Conservation (phyloP, 352 stramenopile species). For the Globisporangium rhizosaccharum region DNA sequence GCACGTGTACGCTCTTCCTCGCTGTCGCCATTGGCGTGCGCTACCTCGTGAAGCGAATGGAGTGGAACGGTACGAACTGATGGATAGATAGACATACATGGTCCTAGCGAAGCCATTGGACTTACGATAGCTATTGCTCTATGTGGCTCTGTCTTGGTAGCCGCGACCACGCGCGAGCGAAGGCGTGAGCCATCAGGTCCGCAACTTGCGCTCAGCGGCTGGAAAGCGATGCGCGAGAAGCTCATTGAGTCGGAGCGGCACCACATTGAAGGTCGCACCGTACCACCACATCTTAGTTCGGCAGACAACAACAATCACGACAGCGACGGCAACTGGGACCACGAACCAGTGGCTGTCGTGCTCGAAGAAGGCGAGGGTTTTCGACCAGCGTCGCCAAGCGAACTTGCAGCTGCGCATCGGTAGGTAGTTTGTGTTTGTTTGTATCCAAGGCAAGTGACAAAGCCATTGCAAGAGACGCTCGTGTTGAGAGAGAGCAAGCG, state of each 20-base stretch:
- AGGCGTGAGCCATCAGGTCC: constrained; percentile 2
- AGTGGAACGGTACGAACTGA: constrained; percentile 7
- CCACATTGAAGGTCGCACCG: constrained; percentile 14
- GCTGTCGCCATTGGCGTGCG: constrained; percentile 8
- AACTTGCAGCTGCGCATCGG: constrained; percentile 8
- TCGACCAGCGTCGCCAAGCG: constrained; percentile 18
- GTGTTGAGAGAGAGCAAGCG: neutral
- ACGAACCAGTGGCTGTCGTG: constrained; percentile 8
- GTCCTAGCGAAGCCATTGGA: too few species aligned
- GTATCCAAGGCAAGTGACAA: neutral
- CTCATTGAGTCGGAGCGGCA: constrained; percentile 16
- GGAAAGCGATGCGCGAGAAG: constrained; percentile 15
- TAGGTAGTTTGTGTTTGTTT: neutral
- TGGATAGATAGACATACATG: neutral
- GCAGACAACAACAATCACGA: neutral
- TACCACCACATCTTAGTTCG: constrained; percentile 8
- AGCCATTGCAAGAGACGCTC: neutral
- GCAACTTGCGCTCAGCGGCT: constrained; percentile 6
- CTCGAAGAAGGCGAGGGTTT: constrained; percentile 22
- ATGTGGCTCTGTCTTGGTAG: neutral
- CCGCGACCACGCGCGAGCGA: neutral
- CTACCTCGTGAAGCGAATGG: constrained; percentile 7
- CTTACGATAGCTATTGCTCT: neutral
- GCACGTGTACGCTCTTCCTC: constrained; percentile 8
- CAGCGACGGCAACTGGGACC: neutral